Conservation (phyloP, 2,329 filamentous ascomycete genomes). For the Cercospora nicotianae region DNA sequence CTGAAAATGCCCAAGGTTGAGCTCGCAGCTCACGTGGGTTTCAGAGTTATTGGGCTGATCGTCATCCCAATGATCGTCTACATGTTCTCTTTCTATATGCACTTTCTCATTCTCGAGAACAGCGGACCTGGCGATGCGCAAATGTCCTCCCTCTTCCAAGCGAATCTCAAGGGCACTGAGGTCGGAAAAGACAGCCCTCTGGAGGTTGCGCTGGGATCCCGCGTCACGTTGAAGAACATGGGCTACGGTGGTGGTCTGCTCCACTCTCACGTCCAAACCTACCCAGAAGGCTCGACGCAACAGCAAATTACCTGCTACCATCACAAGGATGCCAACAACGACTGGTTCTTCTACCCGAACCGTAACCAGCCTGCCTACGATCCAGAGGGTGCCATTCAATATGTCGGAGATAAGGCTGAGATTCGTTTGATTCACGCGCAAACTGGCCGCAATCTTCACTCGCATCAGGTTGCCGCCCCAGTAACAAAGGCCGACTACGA, state of each 20-base stretch:
- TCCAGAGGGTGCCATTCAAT: slow-evolving; percentile 66
- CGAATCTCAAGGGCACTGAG: slow-evolving; percentile 88
- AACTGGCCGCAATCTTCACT: slow-evolving; percentile 96
- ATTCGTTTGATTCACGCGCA: slow-evolving; percentile 91
- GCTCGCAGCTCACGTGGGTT: slow-evolving; percentile 74
- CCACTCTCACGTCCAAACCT: slow-evolving; percentile 95
- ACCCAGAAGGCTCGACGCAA: slow-evolving; percentile 87
- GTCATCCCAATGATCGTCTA: slow-evolving; percentile 87
- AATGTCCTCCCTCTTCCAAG: slow-evolving; percentile 99
- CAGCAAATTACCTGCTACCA: slow-evolving; percentile 99
- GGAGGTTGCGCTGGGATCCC: slow-evolving; percentile 85
- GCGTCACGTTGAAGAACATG: slow-evolving; percentile 97
- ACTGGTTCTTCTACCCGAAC: slow-evolving; percentile 99
- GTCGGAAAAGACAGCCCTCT: slow-evolving; percentile 93
- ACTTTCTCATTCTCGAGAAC: slow-evolving; percentile 91
- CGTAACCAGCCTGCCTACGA: slow-evolving; percentile 73
- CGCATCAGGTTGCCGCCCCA: slow-evolving; percentile 84
- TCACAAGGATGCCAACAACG: slow-evolving; percentile 99
- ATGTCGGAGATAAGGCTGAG: slow-evolving; percentile 72
- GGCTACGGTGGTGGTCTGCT: slow-evolving; percentile 95
- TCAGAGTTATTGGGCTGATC: slow-evolving; percentile 84
- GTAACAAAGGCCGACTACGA: slow-evolving; percentile 87
- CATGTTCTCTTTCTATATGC: slow-evolving; percentile 90
- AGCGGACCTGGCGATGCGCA: slow-evolving; percentile 97
- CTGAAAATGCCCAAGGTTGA: slow-evolving; percentile 78